These are phyloP conservation scores for Rhododendron mucronatum DNA, from an alignment of 148 eudicot genomes.

Conservation along the genomic window DNA sequence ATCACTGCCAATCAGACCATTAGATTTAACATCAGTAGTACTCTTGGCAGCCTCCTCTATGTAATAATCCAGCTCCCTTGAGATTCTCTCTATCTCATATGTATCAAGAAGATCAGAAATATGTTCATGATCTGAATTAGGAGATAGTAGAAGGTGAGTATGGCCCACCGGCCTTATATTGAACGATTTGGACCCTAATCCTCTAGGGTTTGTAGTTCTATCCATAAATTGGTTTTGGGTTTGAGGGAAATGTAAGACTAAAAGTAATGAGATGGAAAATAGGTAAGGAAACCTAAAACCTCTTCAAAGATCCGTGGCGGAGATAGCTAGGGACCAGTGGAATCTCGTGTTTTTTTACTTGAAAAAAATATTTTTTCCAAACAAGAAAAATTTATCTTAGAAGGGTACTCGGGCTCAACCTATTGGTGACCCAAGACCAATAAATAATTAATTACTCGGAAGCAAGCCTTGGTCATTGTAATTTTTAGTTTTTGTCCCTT, in stretches of 20 bases:
- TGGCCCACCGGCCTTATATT: not conserved
- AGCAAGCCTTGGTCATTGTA: too few species aligned
- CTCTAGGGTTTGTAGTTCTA: not conserved
- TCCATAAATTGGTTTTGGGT: not conserved
- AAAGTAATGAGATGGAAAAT: not conserved
- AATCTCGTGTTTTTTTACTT: too few species aligned
- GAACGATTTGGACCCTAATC: not conserved
- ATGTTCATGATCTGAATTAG: not conserved
- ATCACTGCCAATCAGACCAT: not conserved
- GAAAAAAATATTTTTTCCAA: too few species aligned
- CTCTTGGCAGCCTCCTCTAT: constrained; percentile 6
- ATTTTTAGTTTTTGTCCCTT: too few species aligned
- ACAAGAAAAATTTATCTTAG: too few species aligned
- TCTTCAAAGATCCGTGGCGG: not conserved
- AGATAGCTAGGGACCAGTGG: too few species aligned
- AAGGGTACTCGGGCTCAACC: too few species aligned
- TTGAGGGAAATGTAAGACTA: not conserved
- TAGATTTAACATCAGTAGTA: not conserved
- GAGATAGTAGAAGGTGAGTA: not conserved
- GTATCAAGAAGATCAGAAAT: constrained; percentile 34
- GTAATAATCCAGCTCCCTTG: constrained; percentile 26
- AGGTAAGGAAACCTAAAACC: not conserved
- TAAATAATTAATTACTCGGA: too few species aligned
- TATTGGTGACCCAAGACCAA: too few species aligned
- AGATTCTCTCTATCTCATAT: constrained; percentile 37